These are phyloP conservation scores for Fomitiporia mediterranea DNA, from an alignment of 1,284 basidiomycete genomes.

Conservation along the genomic window DNA sequence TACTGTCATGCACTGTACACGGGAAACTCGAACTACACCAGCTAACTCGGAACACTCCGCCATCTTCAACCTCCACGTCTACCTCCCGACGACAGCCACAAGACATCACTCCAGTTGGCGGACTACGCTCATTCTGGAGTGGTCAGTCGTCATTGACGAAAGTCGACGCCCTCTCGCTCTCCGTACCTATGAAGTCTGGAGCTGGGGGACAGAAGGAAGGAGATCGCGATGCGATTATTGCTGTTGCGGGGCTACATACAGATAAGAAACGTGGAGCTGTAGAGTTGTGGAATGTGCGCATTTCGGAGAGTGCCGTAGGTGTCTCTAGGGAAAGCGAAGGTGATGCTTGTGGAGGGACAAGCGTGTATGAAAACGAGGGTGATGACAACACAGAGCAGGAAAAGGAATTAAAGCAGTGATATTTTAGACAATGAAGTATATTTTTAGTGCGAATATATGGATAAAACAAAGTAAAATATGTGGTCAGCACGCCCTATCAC, in stretches of 20 bases:
- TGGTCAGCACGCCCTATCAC: no score
- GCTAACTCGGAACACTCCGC: conserved; percentile 27
- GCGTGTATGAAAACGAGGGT: not conserved
- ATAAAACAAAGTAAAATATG: no score
- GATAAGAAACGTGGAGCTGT: conserved; percentile 51
- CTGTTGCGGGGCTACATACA: conserved; percentile 55
- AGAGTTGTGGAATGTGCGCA: conserved; percentile 47
- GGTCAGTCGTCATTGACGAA: conserved; percentile 45
- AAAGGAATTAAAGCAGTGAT: not conserved
- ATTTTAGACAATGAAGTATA: no score
- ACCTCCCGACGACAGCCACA: no score
- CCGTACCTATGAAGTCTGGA: conserved; percentile 16
- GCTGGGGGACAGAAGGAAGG: conserved; percentile 29
- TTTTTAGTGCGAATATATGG: no score
- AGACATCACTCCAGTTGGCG: conserved; percentile 26
- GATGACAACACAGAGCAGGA: not conserved
- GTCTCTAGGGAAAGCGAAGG: conserved; percentile 10
- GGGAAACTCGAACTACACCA: conserved; percentile 49
- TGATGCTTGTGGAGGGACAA: not conserved
- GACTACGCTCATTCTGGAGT: conserved; percentile 42
- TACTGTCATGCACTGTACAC: conserved; percentile 56
- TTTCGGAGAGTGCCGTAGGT: not conserved
- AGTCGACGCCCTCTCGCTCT: conserved; percentile 50
- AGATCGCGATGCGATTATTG: conserved; percentile 33
- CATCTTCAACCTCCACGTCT: not conserved